Evolutionary conservation across 2,329 filamentous ascomycete genomes (phyloP).

Genomic region (Aspergillus persii): DNA sequence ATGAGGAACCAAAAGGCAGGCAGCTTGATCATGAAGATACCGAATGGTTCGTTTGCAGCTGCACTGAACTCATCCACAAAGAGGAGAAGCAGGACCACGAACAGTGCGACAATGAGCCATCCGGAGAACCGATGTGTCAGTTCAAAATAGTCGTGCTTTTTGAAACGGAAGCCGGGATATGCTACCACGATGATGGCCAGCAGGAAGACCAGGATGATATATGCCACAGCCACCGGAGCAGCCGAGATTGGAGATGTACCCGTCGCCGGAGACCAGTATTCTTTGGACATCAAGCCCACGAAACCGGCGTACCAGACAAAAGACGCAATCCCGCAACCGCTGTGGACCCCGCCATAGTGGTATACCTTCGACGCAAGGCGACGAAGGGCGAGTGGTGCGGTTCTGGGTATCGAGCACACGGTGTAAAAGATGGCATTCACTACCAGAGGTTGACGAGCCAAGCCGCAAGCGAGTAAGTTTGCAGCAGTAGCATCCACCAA

Average conservation of each 20-base stretch:
- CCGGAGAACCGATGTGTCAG: constrained; percentile 68
- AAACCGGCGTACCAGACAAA: constrained; percentile 48
- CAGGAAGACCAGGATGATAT: constrained; percentile 58
- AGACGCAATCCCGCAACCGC: constrained; percentile 50
- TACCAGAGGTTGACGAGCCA: constrained; percentile 54
- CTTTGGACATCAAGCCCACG: constrained; percentile 33
- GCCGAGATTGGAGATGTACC: constrained; percentile 22
- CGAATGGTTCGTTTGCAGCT: constrained; percentile 34
- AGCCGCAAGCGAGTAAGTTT: constrained; percentile 48
- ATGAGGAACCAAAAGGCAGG: constrained; percentile 68
- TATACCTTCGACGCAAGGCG: constrained; percentile 51
- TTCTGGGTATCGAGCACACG: constrained; percentile 46
- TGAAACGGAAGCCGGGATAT: constrained; percentile 61
- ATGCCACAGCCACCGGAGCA: constrained; percentile 55
- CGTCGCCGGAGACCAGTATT: constrained; percentile 28
- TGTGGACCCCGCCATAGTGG: constrained; percentile 56
- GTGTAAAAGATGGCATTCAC: constrained; percentile 51
- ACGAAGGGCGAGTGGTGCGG: constrained; percentile 46
- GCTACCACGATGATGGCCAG: constrained; percentile 61
- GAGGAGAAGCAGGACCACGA: constrained; percentile 64
- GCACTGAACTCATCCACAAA: constrained; percentile 46
- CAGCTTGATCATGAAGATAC: constrained; percentile 43
- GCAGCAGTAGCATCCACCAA: constrained; percentile 45
- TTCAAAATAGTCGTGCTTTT: constrained; percentile 68
- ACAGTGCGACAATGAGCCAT: constrained; percentile 65